Evolutionary conservation across 306 rosid genomes (phyloP).

Genomic region (Cucurbita maxima): DNA sequence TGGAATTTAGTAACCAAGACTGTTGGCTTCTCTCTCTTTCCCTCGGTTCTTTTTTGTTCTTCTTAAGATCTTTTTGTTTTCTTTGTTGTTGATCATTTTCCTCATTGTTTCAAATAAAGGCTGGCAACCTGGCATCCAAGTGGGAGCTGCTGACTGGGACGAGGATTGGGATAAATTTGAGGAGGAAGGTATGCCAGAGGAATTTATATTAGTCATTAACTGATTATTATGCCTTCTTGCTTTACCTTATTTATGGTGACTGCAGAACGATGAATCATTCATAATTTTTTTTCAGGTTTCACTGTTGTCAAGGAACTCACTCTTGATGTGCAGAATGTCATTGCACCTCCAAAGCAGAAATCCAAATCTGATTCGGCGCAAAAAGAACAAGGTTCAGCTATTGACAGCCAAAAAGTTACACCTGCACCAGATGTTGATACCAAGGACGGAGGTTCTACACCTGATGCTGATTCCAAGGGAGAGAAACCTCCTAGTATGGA

Average conservation of each 20-base stretch:
- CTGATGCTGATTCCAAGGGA: slow-evolving; percentile 19
- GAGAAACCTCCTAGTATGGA: slow-evolving; percentile 36
- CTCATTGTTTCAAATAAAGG: slow-evolving; percentile 25
- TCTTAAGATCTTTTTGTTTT: neutral
- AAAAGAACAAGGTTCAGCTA: slow-evolving; percentile 20
- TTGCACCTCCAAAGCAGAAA: slow-evolving; percentile 65
- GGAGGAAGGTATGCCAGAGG: slow-evolving; percentile 60
- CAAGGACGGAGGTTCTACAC: neutral
- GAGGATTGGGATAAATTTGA: slow-evolving; percentile 91
- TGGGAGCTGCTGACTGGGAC: slow-evolving; percentile 94
- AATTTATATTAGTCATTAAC: neutral
- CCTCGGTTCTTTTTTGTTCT: neutral
- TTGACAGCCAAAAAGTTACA: slow-evolving; percentile 37
- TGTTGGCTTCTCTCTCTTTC: neutral
- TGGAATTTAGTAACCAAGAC: neutral
- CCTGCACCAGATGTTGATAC: slow-evolving; percentile 5
- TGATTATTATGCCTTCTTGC: neutral
- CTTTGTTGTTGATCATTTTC: slow-evolving; percentile 6
- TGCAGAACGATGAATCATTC: slow-evolving; percentile 8
- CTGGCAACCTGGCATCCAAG: slow-evolving; percentile 94
- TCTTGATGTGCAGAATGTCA: slow-evolving; percentile 60
- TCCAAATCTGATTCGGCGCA: slow-evolving; percentile 18
- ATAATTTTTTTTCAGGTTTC: slow-evolving; percentile 44
- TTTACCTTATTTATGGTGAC: neutral
- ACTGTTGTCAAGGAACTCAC: slow-evolving; percentile 78